phyloP scores from a whole-genome alignment of 2,329 filamentous ascomycete genomes.

The Dothiorella sarmentorum region DNA sequence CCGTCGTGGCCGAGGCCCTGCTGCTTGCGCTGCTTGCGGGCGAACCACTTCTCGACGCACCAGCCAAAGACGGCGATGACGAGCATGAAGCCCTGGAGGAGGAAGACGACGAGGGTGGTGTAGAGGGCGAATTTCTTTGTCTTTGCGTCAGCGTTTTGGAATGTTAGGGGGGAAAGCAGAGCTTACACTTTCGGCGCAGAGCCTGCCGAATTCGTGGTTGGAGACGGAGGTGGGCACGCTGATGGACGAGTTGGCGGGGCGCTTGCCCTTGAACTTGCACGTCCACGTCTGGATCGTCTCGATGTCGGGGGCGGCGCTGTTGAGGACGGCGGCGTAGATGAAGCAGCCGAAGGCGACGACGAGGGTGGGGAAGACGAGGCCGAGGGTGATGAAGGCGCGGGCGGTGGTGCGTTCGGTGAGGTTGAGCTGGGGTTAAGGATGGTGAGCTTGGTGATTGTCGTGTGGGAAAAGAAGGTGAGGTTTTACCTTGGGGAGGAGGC shows the following conservation, averaged over 20 bases:
- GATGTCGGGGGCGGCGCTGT: constrained; percentile 31
- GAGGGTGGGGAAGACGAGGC: constrained; percentile 34
- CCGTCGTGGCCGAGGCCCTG: constrained; percentile 21
- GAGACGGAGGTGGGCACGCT: constrained; percentile 29
- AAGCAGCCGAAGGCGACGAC: constrained; percentile 41
- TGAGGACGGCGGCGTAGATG: constrained; percentile 39
- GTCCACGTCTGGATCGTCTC: constrained; percentile 42
- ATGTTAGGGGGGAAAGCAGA: too few species aligned
- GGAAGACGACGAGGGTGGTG: constrained; percentile 40
- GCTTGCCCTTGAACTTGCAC: constrained; percentile 35
- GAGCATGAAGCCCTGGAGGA: constrained; percentile 36
- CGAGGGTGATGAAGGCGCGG: constrained; percentile 36
- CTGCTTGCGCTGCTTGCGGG: constrained; percentile 30
- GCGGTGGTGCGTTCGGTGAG: constrained; percentile 35
- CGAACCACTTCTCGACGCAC: constrained; percentile 37
- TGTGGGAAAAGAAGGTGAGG: not conserved
- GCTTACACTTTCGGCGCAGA: constrained; percentile 43
- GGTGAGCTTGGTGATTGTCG: not conserved
- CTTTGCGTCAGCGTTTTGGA: not conserved
- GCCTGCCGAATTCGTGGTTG: constrained; percentile 34
- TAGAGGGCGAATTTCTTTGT: constrained; percentile 46
- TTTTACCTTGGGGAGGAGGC: constrained; percentile 35
- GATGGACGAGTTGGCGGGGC: constrained; percentile 15
- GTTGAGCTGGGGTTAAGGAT: constrained; percentile 28
- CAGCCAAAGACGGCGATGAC: constrained; percentile 34